phyloP scores from a whole-genome alignment of 2,329 filamentous ascomycete species.

The Colletotrichum scovillei region DNA sequence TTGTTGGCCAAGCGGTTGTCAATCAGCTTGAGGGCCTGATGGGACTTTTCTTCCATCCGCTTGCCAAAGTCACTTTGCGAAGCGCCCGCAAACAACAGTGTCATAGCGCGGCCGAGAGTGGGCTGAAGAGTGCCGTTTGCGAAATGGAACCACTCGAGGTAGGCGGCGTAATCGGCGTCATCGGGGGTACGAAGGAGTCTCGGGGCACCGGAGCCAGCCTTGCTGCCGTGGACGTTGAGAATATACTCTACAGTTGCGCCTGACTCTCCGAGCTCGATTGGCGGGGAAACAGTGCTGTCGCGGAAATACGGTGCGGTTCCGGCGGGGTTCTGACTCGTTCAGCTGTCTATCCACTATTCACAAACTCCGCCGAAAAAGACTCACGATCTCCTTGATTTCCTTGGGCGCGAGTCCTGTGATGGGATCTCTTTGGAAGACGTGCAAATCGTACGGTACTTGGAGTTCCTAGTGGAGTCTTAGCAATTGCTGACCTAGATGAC shows the following conservation, averaged over 20 bases:
- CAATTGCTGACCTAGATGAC: background rate
- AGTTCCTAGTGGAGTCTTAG: constrained; percentile 24
- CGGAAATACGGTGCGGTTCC: constrained; percentile 71
- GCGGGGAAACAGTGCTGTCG: constrained; percentile 59
- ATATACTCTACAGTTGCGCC: constrained; percentile 73
- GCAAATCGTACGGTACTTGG: constrained; percentile 32
- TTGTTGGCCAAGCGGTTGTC: constrained; percentile 60
- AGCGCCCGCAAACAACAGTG: constrained; percentile 40
- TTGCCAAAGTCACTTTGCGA: constrained; percentile 28
- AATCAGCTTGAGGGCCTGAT: constrained; percentile 45
- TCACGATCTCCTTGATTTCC: constrained; percentile 28
- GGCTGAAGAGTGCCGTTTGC: constrained; percentile 58
- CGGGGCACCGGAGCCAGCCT: constrained; percentile 47
- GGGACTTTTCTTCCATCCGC: constrained; percentile 1
- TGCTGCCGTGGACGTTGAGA: constrained; percentile 58
- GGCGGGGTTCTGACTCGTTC: constrained; percentile 50
- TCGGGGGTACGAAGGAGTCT: constrained; percentile 52
- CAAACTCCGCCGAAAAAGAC: background rate
- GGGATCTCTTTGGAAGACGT: constrained; percentile 24
- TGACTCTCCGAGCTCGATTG: constrained; percentile 62
- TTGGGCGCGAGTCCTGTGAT: constrained; percentile 21
- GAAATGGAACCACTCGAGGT: constrained; percentile 75
- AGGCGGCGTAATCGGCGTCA: constrained; percentile 66
- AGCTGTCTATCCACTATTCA: background rate
- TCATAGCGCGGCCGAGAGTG: constrained; percentile 50